Conservation (phyloP, 129 eudicot species). For the Lactuca saligna region DNA sequence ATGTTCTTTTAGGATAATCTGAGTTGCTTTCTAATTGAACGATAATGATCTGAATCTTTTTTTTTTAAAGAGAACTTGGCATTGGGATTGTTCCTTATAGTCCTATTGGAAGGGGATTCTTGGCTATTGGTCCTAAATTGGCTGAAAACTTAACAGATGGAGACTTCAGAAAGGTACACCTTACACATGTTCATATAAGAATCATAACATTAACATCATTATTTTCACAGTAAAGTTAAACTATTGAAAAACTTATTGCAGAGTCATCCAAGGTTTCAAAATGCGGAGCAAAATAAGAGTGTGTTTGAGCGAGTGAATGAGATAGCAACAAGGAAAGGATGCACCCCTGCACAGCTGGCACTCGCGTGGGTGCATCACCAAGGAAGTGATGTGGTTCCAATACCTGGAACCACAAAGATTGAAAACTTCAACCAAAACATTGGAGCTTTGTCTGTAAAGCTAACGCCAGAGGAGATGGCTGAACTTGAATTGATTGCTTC, state of each 20-base stretch:
- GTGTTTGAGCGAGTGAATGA: slow-evolving; percentile 39
- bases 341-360: slow-evolving; percentile 59
- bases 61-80: slow-evolving; percentile 52
- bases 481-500: slow-evolving; percentile 47
- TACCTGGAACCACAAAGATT: slow-evolving; percentile 65
- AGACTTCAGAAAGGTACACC: slow-evolving; percentile 57
- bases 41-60: not conserved
- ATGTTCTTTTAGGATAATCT: not conserved
- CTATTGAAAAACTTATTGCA: slow-evolving; percentile 4
- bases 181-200: slow-evolving; percentile 17
- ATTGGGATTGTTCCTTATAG: slow-evolving; percentile 69
- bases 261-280: slow-evolving; percentile 59
- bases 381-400: slow-evolving; percentile 60
- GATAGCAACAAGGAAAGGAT: slow-evolving; percentile 52
- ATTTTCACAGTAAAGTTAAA: not conserved
- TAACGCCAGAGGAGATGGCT: slow-evolving; percentile 45
- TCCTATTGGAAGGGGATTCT: slow-evolving; percentile 60
- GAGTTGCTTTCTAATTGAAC: not conserved
- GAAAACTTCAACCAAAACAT: slow-evolving; percentile 53
- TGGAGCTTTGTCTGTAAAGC: slow-evolving; percentile 49
- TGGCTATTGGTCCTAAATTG: slow-evolving; percentile 42
- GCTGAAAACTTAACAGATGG: slow-evolving; percentile 33
- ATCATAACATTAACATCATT: too few relatives aligned
- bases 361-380: slow-evolving; percentile 73
- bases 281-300: slow-evolving; percentile 44